These are phyloP conservation scores for Coniochaeta prunicola DNA, from an alignment of 2,329 filamentous ascomycete species.

Conservation along the genomic window DNA sequence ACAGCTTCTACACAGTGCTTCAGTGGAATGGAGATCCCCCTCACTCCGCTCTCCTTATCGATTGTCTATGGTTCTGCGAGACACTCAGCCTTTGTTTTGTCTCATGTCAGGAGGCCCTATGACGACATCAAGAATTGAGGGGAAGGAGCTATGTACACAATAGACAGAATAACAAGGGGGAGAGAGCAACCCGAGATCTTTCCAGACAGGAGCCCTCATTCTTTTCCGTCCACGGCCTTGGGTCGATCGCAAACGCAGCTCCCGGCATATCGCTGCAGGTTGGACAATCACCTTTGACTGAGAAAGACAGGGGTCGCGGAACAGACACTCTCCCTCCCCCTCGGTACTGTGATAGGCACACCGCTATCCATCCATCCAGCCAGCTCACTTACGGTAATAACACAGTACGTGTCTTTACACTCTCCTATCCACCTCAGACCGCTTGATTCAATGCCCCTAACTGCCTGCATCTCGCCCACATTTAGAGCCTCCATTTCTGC, in stretches of 20 bases:
- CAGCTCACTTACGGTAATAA: too few species aligned
- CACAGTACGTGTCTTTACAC: too few species aligned
- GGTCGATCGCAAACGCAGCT: constrained; percentile 1
- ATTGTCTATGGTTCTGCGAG: neutral
- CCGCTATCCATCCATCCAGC: neutral
- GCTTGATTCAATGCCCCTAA: neutral
- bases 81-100: constrained; percentile 2
- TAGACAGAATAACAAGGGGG: neutral
- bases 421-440: neutral
- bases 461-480: neutral
- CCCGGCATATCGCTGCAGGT: constrained; percentile 1
- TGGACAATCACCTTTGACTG: neutral
- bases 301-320: neutral
- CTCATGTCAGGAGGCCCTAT: neutral
- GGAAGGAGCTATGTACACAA: neutral
- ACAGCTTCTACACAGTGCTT: too few species aligned
- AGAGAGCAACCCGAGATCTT: neutral
- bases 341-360: neutral
- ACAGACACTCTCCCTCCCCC: neutral
- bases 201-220: neutral
- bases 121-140: neutral
- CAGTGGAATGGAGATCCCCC: neutral
- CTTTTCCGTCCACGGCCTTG: neutral
- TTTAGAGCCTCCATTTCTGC: neutral
- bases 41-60: neutral